These are phyloP conservation scores for Aureobasidium sp. DNA, from an alignment of 2,329 filamentous ascomycete species.

Conservation along the genomic window DNA sequence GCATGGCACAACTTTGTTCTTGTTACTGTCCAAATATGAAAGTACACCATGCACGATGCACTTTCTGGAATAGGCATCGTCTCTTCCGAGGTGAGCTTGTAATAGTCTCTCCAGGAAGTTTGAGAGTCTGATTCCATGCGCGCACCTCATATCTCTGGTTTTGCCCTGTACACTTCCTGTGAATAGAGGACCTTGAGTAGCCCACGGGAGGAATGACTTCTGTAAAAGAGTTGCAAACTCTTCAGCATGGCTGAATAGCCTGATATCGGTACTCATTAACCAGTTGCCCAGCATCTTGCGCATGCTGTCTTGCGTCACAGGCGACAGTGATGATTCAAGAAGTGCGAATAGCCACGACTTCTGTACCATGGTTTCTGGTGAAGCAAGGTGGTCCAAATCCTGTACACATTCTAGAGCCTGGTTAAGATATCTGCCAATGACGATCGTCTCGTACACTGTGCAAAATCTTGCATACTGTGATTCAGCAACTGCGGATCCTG, in stretches of 20 bases:
- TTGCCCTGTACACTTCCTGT: conserved; percentile 32
- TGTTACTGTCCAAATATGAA: conserved; percentile 25
- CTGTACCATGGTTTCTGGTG: conserved; percentile 27
- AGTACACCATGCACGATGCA: conserved; percentile 29
- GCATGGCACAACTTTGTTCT: conserved; percentile 26
- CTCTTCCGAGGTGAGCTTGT: conserved; percentile 12
- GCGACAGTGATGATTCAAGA: conserved; percentile 35
- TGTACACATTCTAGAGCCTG: conserved; percentile 41
- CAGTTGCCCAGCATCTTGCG: conserved; percentile 41
- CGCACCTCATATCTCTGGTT: conserved; percentile 28
- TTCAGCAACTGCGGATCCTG: conserved; percentile 11
- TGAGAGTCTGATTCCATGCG: conserved; percentile 36
- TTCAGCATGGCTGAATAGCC: conserved; percentile 19
- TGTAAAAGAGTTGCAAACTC: conserved; percentile 34
- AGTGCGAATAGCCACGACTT: conserved; percentile 38
- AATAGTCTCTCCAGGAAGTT: conserved; percentile 32
- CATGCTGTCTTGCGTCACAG: conserved; percentile 39
- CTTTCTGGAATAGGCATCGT: conserved; percentile 17
- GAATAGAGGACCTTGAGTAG: conserved; percentile 39
- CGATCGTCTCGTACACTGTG: conserved; percentile 42
- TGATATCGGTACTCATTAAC: conserved; percentile 32
- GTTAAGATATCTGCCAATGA: conserved; percentile 44
- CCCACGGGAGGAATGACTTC: conserved; percentile 41
- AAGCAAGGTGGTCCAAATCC: conserved; percentile 36
- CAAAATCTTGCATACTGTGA: conserved; percentile 38